Base-by-base conservation (phyloP, 495 filamentous ascomycete species). In the Trichoderma erinaceum region DNA sequence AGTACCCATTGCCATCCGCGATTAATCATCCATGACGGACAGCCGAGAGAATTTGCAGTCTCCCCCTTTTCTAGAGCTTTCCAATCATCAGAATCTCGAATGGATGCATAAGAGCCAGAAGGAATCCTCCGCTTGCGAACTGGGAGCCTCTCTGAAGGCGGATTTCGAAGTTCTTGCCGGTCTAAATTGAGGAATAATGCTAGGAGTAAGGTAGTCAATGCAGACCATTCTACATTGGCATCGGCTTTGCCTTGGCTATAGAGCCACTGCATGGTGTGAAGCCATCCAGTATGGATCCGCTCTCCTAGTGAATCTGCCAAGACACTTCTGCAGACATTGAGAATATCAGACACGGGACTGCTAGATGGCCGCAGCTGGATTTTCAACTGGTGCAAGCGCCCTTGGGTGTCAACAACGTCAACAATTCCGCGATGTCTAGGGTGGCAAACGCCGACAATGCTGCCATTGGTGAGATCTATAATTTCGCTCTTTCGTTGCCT, bases 1-100 rank as follows among this genome's bases (percentile, higher is more conserved):
- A 86, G 78, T 66, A 90, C 81, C 92, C 91, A 95, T 27, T 84
- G 78, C 92, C 92, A 96, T 5, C 85, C 85, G 70, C 83, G 78
- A 66, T 78, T 85, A 50, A 83, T 82, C 77, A 89, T 85, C 89
- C 91, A 95, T 16, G 83, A 74, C 0, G 90, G 81, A 61, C 82
- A 85, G 10, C 85, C 83, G 6, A 82, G 76, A 25, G 84, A 84
- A n/a, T 85, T 79, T 1, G 75, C 76, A 29, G 72, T 75, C 43
- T 79, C 75, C 32, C 74, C 70, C 8, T 61, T 63, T 41, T 75
- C 75, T 76, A 82, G 81, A 4, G 73, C 67, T 25, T 77, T 75
- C 77, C 77, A 82, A 50, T 76, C 76, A 41, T 67, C 70, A 3
- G 68, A 73, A n/a, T 77, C 58, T 8, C 58, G 35, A 16, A 64